Evolutionary conservation across 2,329 filamentous ascomycete species (phyloP), one percentile per base, ranked within the genome.

Genomic region (Neophaeococcomyces mojaviensis): DNA sequence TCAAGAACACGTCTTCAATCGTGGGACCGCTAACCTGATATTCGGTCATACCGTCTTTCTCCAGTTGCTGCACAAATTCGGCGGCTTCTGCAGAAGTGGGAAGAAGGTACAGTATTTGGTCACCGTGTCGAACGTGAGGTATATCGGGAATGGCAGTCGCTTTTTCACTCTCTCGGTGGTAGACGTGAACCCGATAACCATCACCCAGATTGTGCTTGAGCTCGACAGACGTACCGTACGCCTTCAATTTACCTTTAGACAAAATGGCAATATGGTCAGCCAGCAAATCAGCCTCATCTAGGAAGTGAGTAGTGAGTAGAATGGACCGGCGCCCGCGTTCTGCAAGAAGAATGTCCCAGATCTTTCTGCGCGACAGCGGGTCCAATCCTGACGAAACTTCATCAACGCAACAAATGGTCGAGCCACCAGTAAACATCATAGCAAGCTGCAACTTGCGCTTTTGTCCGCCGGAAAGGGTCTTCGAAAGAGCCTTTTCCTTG

Each of bases 371-470:
- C 16, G 85, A 89, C 1, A 96, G 69, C 0, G 90, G 88, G 60
- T 96, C 89, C 16, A 96, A 74, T 12, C 89, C 90, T 49, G 84
- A 88, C 32, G 84, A 89, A 12, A 95, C 88, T 64, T 96, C 90
- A 55, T 96, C 89, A 4, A 96, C 81, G 58, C 88, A 92, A 66
- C 89, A 95, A 0, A 96, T 82, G 19, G 80, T 80, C 51, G 85
- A 90, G 9, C 88, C 88, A 50, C 90, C 89, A 3, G 87, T 94
- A 56, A 96, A 81, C 88, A 95, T 95, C 80, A 95, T 90, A 4
- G 88, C 88, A 2, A 96, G 73, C 63, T 96, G 89, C 7, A 95
- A 73, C 63, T 96, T 96, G 43, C 89, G 75, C 68, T 94, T 95
- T 64, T 96, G 89, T 0, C 89, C 89, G 7, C 89, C 89, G 2